These are phyloP conservation scores for Pyrenophora tritici-repentis DNA, from an alignment of 2,329 filamentous ascomycete genomes.

Conservation along the genomic window DNA sequence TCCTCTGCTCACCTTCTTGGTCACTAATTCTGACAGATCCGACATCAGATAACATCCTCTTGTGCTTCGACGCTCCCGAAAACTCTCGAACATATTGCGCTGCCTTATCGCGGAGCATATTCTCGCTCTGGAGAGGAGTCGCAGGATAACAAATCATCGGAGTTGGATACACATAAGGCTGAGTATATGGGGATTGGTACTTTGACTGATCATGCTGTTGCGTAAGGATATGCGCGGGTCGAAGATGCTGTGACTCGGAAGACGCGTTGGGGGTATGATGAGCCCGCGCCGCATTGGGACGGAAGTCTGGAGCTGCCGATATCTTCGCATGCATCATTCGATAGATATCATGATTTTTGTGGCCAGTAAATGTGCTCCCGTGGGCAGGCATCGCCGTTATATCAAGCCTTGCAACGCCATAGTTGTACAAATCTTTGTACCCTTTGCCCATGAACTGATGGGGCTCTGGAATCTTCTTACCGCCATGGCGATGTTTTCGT, in stretches of 20 bases:
- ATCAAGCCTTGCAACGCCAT: constrained; percentile 6
- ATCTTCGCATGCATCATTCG: constrained; percentile 19
- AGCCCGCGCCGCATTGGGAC: neutral
- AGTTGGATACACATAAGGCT: neutral
- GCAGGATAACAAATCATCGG: neutral
- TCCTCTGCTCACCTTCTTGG: constrained; percentile 4
- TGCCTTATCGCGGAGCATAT: constrained; percentile 21
- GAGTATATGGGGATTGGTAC: neutral
- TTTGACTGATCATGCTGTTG: neutral
- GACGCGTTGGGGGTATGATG: constrained; percentile 1
- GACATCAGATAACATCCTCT: constrained; percentile 11
- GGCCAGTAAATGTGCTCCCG: constrained; percentile 18
- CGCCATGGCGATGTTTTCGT: neutral
- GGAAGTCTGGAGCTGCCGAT: constrained; percentile 1
- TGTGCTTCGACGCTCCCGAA: constrained; percentile 10
- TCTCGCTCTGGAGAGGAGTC: constrained; percentile 11
- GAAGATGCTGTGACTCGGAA: constrained; percentile 8
- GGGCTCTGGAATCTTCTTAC: constrained; percentile 1
- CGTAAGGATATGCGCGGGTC: constrained; percentile 4
- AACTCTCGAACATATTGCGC: constrained; percentile 20
- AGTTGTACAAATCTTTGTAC: constrained; percentile 14
- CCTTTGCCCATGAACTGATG: constrained; percentile 20
- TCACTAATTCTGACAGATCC: constrained; percentile 11
- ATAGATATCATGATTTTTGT: constrained; percentile 22
- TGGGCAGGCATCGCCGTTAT: constrained; percentile 10